Evolutionary conservation across 2,329 filamentous ascomycete species (phyloP).

Genomic region (Apiospora arundinis): DNA sequence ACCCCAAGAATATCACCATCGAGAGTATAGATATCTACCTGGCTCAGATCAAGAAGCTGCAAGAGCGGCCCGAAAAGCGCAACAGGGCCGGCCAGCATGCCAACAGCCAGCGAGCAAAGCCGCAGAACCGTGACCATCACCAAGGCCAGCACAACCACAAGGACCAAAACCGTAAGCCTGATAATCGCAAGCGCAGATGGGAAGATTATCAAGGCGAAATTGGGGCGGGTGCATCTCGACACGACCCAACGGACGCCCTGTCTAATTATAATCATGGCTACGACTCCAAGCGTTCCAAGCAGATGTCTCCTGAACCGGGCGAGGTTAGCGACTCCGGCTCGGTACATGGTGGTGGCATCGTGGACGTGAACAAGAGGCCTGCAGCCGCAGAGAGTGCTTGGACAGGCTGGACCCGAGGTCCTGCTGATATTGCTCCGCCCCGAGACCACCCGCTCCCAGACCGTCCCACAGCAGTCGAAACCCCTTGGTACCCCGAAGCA

Average conservation of each 20-base stretch:
- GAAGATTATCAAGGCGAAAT: slow-evolving; percentile 14
- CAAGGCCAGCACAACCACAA: not conserved
- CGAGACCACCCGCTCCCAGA: not conserved
- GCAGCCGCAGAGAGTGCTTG: not conserved
- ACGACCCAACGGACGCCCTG: not conserved
- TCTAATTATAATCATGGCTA: not conserved
- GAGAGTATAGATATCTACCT: slow-evolving; percentile 20
- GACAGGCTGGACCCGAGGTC: not conserved
- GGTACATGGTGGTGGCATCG: not conserved
- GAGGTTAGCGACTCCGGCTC: slow-evolving; percentile 25
- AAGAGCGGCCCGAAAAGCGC: slow-evolving; percentile 26
- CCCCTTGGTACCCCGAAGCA: not conserved
- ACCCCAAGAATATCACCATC: slow-evolving; percentile 25
- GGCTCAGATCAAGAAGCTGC: not conserved
- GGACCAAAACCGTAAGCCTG: slow-evolving; percentile 1
- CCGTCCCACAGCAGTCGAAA: not conserved
- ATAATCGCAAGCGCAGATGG: slow-evolving; percentile 24
- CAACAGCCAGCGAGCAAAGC: slow-evolving; percentile 12
- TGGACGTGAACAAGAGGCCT: not conserved
- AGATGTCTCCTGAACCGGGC: slow-evolving; percentile 26
- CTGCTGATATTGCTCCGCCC: not conserved
- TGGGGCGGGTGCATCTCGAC: not conserved
- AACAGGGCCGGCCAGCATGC: slow-evolving; percentile 1
- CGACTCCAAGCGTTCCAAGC: slow-evolving; percentile 9
- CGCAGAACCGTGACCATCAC: slow-evolving; percentile 3